A percentile compares a stretch with the other conserved stretches of the same genome.
Evolutionary conservation across 1,139 yeast genomes (phyloP).

Genomic region (Candida glucosophila): DNA sequence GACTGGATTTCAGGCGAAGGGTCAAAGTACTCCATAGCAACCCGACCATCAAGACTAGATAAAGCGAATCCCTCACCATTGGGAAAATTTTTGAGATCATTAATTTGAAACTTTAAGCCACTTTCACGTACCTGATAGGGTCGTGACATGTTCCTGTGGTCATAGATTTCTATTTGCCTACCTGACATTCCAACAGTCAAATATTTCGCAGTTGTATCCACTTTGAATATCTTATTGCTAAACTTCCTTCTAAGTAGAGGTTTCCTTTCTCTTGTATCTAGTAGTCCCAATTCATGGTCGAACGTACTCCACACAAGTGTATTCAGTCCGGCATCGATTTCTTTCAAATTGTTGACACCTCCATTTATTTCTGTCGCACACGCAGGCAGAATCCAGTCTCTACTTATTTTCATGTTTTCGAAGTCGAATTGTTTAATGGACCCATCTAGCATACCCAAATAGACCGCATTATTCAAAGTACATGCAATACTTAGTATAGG

Average conservation of each 20-base stretch:
- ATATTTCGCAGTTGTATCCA: conserved; percentile 46
- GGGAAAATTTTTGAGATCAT: conserved; percentile 53
- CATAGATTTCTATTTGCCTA: conserved; percentile 52
- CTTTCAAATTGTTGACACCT: conserved; percentile 23
- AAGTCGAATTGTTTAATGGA: conserved; percentile 30
- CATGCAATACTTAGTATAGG: conserved; percentile 14
- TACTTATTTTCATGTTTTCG: conserved; percentile 24
- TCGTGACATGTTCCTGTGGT: conserved; percentile 31
- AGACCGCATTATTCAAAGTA: conserved; percentile 14
- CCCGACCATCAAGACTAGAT: conserved; percentile 82
- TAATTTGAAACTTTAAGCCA: conserved; percentile 67
- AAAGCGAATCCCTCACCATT: conserved; percentile 57
- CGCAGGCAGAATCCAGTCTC: conserved; percentile 7
- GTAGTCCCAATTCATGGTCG: conserved; percentile 37
- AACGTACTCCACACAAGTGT: conserved; percentile 46
- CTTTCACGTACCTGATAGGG: conserved; percentile 54
- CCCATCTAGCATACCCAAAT: conserved; percentile 35
- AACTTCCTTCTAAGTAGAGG: conserved; percentile 10
- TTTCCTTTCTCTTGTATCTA: conserved; percentile 19
- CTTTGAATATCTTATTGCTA: conserved; percentile 53
- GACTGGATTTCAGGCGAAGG: conserved; percentile 37
- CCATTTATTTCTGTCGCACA: conserved; percentile 8
- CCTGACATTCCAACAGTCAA: conserved; percentile 52
- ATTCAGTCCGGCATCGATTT: conserved; percentile 15
- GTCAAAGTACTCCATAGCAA: conserved; percentile 68